These are phyloP conservation scores for Pichia sp. DNA, from an alignment of 1,139 yeast genomes.

Conservation along the genomic window DNA sequence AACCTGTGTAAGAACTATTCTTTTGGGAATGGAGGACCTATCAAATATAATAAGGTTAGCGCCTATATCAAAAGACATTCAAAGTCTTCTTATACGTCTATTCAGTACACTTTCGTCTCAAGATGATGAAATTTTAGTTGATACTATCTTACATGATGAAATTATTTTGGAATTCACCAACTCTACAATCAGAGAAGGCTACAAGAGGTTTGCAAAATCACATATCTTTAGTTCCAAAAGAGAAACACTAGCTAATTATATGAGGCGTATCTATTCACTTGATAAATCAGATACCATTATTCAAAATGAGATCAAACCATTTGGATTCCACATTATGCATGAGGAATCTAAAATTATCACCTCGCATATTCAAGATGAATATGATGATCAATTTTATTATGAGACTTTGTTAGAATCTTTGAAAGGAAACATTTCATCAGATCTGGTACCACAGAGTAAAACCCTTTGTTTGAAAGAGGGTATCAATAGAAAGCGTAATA, in stretches of 20 bases:
- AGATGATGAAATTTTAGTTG: background rate
- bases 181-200: background rate
- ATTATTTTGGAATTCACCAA: background rate
- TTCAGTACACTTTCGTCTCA: background rate
- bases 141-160: background rate
- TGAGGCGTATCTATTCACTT: background rate
- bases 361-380: conserved; percentile 53
- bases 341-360: conserved; percentile 43
- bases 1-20: conserved; percentile 17
- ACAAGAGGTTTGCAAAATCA: background rate
- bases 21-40: conserved; percentile 1
- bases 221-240: conserved; percentile 1
- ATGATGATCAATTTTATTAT: conserved; percentile 43
- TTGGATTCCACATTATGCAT: conserved; percentile 38
- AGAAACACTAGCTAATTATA: conserved; percentile 2
- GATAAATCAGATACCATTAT: conserved; percentile 26
- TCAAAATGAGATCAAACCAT: conserved; percentile 40
- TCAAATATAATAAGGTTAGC: background rate
- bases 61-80: background rate
- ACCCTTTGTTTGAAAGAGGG: conserved; percentile 62
- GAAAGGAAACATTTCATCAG: conserved; percentile 31
- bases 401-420: conserved; percentile 23
- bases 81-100: background rate
- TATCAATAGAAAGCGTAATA: conserved; percentile 53
- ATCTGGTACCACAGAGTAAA: conserved; percentile 29